A percentile compares a stretch with the other conserved stretches of the same genome.
Evolutionary conservation across 2,329 filamentous ascomycete species (phyloP).

Genomic region (Colletotrichum nymphaeae): DNA sequence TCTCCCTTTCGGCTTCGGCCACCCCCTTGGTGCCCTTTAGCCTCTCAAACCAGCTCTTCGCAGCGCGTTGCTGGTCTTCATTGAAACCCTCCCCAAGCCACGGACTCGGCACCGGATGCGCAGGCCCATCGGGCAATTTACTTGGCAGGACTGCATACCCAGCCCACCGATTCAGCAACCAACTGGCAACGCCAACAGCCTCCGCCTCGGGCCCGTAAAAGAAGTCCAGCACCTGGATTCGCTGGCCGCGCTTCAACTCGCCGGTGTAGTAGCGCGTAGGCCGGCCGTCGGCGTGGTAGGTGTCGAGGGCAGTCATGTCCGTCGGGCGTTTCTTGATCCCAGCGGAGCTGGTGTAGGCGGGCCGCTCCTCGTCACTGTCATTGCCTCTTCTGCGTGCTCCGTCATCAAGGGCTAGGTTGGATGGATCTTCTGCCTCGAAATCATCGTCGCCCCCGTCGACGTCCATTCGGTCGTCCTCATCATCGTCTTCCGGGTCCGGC

Average conservation of each 20-base stretch:
- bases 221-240: slow-evolving; percentile 39
- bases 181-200: slow-evolving; percentile 37
- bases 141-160: slow-evolving; percentile 45
- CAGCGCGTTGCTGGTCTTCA: slow-evolving; percentile 17
- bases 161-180: slow-evolving; percentile 44
- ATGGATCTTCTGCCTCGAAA: slow-evolving; percentile 44
- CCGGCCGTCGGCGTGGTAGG: slow-evolving; percentile 35
- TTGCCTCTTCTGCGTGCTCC: slow-evolving; percentile 4
- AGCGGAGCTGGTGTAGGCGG: slow-evolving; percentile 40
- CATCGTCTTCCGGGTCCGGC: slow-evolving; percentile 41
- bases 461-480: slow-evolving; percentile 41
- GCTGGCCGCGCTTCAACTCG: slow-evolving; percentile 43
- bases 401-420: slow-evolving; percentile 39
- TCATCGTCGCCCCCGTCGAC: slow-evolving; percentile 46
- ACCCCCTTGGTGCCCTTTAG: background rate
- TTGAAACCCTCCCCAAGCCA: slow-evolving; percentile 38
- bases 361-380: slow-evolving; percentile 43
- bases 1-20: background rate
- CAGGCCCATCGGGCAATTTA: slow-evolving; percentile 10
- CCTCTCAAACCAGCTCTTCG: slow-evolving; percentile 32
- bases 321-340: slow-evolving; percentile 29
- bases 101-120: slow-evolving; percentile 29
- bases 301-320: slow-evolving; percentile 29
- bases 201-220: slow-evolving; percentile 39
- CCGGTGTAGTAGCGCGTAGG: slow-evolving; percentile 51